These are phyloP conservation scores for Otatea glauca DNA, from an alignment of 176 grass and related monocot species.

Conservation along the genomic window DNA sequence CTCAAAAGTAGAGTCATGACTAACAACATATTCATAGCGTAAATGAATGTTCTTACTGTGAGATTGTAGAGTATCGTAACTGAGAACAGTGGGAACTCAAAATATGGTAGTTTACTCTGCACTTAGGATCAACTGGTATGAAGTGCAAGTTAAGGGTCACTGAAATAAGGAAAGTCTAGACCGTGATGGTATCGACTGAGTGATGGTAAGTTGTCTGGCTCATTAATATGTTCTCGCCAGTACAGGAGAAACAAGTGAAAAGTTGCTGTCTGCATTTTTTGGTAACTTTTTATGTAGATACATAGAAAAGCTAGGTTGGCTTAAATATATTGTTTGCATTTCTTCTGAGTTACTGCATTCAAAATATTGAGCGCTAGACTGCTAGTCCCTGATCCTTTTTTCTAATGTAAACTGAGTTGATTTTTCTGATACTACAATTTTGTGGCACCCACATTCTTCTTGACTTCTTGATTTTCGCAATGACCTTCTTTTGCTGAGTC, in stretches of 20 bases:
- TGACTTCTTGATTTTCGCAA: background rate
- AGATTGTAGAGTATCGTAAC: slow-evolving; percentile 3
- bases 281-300: background rate
- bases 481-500: background rate
- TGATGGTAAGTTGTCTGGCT: background rate
- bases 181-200: background rate
- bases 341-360: background rate
- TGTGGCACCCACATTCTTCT: slow-evolving; percentile 6
- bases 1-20: background rate
- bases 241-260: background rate
- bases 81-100: background rate
- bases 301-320: background rate
- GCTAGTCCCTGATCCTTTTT: background rate
- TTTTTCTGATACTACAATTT: slow-evolving; percentile 5
- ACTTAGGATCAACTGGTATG: slow-evolving; percentile 7
- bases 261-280: slow-evolving; percentile 3
- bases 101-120: background rate
- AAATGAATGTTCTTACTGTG: slow-evolving; percentile 28
- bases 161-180: slow-evolving; percentile 7
- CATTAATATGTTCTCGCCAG: background rate
- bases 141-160: background rate
- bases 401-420: background rate
- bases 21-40: background rate
- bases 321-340: background rate
- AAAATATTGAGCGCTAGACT: background rate